Evolutionary conservation across 495 filamentous ascomycete species (phyloP).

Genomic region (Mytilinidion resinicola): DNA sequence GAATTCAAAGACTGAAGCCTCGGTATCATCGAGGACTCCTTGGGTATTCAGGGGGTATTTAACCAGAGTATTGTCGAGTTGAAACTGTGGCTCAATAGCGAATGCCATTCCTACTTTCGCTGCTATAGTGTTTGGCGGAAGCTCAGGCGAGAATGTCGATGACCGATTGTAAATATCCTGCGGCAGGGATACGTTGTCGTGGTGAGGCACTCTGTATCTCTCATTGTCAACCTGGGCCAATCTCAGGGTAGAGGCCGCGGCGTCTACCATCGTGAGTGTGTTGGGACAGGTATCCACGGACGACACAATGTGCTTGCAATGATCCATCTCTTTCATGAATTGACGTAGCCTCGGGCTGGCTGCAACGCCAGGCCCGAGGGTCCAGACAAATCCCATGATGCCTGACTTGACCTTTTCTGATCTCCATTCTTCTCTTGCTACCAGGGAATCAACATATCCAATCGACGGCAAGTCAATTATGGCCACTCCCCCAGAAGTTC

Average conservation of each 20-base stretch:
- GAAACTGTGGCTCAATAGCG: conserved; percentile 59
- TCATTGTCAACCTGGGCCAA: conserved; percentile 62
- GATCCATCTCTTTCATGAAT: conserved; percentile 58
- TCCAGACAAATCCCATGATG: conserved; percentile 71
- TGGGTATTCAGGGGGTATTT: conserved; percentile 49
- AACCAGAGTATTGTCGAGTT: conserved; percentile 45
- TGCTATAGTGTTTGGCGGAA: conserved; percentile 23
- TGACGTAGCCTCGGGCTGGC: conserved; percentile 52
- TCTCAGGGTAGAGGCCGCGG: conserved; percentile 55
- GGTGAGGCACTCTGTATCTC: conserved; percentile 59
- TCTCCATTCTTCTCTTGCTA: conserved; percentile 68
- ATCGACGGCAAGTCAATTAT: conserved; percentile 68
- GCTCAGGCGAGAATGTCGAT: conserved; percentile 14
- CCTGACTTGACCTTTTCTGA: conserved; percentile 56
- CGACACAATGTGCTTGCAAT: conserved; percentile 68
- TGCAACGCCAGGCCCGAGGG: conserved; percentile 61
- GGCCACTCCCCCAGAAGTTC: conserved; percentile 60
- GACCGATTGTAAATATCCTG: conserved; percentile 18
- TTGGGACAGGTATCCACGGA: conserved; percentile 67
- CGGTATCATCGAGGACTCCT: conserved; percentile 31
- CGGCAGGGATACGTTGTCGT: conserved; percentile 47
- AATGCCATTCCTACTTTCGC: conserved; percentile 49
- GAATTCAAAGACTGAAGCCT: conserved; percentile 45
- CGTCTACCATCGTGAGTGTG: conserved; percentile 57
- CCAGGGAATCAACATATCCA: conserved; percentile 59